Evolutionary conservation across 305 asterid species (phyloP).

Genomic region (Euphrasia arctica): DNA sequence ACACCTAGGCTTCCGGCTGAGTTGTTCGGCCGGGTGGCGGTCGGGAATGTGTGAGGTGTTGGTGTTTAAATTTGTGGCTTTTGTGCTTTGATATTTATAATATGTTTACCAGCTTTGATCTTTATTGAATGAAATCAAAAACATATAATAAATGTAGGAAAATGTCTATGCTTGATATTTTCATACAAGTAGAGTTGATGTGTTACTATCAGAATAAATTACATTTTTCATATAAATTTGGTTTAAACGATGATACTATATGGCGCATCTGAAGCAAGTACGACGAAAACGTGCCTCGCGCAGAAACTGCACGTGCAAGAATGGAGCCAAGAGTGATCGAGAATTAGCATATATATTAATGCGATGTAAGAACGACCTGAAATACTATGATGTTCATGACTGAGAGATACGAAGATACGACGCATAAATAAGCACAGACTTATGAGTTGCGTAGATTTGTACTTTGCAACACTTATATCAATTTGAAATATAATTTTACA

Average conservation of each 20-base stretch:
- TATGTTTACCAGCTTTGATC: background rate
- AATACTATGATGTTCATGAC: too few relatives aligned
- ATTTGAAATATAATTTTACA: too few relatives aligned
- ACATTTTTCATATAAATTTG: slow-evolving; percentile 66
- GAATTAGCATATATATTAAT: too few relatives aligned
- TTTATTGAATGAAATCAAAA: background rate
- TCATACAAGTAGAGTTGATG: background rate
- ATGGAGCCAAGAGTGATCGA: slow-evolving; percentile 59
- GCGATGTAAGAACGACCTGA: too few relatives aligned
- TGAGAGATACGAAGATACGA: background rate
- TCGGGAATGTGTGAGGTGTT: slow-evolving; percentile 35
- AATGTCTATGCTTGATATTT: too few relatives aligned
- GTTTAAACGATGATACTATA: slow-evolving; percentile 23
- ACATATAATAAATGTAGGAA: too few relatives aligned
- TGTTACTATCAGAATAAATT: slow-evolving; percentile 30
- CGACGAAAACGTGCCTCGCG: slow-evolving; percentile 31
- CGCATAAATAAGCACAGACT: too few relatives aligned
- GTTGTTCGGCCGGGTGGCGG: slow-evolving; percentile 51
- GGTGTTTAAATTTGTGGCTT: background rate
- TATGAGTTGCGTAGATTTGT: too few relatives aligned
- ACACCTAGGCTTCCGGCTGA: slow-evolving; percentile 49
- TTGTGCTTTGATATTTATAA: background rate
- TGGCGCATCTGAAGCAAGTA: slow-evolving; percentile 50
- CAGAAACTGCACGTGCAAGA: slow-evolving; percentile 81
- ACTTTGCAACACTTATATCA: too few relatives aligned